Evolutionary conservation across 129 eudicot species (phyloP).

Genomic region (Saussurea involucrata): DNA sequence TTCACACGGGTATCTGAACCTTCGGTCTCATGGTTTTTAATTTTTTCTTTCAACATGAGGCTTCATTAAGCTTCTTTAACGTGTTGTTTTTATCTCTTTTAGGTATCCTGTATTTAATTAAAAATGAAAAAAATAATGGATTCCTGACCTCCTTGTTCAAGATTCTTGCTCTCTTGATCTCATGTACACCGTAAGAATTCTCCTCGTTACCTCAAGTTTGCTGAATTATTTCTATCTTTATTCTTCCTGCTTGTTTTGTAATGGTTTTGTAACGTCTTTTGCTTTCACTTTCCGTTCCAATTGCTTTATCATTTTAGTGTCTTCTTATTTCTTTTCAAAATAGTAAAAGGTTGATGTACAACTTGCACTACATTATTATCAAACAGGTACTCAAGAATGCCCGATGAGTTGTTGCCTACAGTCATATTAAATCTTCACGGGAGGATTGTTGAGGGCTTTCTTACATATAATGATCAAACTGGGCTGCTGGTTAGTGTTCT

Average conservation of each 20-base stretch:
- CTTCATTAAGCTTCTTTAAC: not conserved
- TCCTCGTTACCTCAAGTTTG: not conserved
- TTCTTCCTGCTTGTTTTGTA: not conserved
- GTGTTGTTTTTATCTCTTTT: conserved; percentile 14
- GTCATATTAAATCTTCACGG: conserved; percentile 60
- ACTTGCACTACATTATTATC: conserved; percentile 9
- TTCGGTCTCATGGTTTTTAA: not conserved
- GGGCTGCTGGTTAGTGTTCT: conserved; percentile 73
- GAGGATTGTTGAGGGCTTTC: conserved; percentile 60
- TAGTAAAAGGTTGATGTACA: not conserved
- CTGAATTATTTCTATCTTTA: not conserved
- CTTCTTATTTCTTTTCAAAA: not conserved
- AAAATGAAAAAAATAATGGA: conserved; percentile 65
- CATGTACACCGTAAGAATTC: conserved; percentile 89
- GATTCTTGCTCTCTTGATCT: conserved; percentile 69
- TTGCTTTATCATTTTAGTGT: not conserved
- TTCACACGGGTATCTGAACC: conserved; percentile 65
- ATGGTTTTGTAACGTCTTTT: not conserved
- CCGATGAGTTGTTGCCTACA: conserved; percentile 59
- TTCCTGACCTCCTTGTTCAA: conserved; percentile 75
- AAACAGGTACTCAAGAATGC: conserved; percentile 80
- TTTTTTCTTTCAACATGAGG: not conserved
- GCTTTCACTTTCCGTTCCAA: not conserved
- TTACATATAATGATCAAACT: conserved; percentile 51
- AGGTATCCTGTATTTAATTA: conserved; percentile 75